Evolutionary conservation across 495 filamentous ascomycete species (phyloP), one percentile per base, ranked within the genome.

Genomic region (Apodospora peruviana): DNA sequence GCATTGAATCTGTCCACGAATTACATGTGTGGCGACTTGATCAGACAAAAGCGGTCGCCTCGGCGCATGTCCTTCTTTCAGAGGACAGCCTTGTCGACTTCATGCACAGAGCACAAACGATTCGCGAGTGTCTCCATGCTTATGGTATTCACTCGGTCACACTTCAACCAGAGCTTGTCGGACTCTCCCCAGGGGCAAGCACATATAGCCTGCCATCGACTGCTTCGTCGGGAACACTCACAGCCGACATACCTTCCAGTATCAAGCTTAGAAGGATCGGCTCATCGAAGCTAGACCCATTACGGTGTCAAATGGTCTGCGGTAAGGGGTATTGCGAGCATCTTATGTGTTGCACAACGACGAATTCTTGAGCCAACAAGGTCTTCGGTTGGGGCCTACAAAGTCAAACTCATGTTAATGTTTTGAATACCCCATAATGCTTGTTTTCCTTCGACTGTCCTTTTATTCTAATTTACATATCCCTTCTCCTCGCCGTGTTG

Each of bases 111-210:
- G 91, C 88, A 2, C 77, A 77, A 23, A 81, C 80, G 21, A 82
- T 95, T 38, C 72, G 85, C 12, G 78, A 82, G 35, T 97, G 91
- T 65, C 77, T 97, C 8, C 91, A 96, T 58, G 90, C 84, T 25
- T 95, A 94, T 53, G 91, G 91, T 11, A 93, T 97, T 51, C 91
- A 96, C 65, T 91, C 87, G 0, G 85, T 82, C 0, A 97, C 91
- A 2, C 84, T 97, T 40, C 91, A 97, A 65, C 91, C 91, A 0
- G 91, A 96, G 59, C 61, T 79, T 12, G 21, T 37, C 32, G 19
- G 35, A 43, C n/a, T 19, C 14, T 1, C 16, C 11, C 0, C 17
- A 20, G 7, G n/a, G 21, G 18, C 44, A 7, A 32, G 34, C 29
- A 9, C 32, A 24, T 18, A 20, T 2, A 32, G 27, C 27, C 27